phyloP scores from a whole-genome alignment of 2,329 filamentous ascomycete species.

The Fusarium sp. region DNA sequence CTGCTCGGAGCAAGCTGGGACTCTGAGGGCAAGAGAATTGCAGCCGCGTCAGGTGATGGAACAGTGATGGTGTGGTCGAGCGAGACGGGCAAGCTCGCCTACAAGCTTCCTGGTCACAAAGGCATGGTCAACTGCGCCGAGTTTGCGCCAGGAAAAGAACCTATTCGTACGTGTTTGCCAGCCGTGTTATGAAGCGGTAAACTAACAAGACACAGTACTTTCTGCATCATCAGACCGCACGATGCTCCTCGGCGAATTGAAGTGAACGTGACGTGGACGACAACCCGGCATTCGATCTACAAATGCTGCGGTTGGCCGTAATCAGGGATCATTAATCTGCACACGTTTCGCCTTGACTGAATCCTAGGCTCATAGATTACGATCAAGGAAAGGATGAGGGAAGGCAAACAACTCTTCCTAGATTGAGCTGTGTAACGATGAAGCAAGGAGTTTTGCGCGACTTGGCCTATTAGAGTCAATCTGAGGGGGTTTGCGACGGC shows the following conservation, averaged over 20 bases:
- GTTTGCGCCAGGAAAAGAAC: constrained; percentile 84
- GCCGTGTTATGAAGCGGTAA: neutral
- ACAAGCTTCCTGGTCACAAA: constrained; percentile 95
- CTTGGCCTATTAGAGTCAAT: constrained; percentile 13
- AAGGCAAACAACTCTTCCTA: neutral
- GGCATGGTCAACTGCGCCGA: constrained; percentile 95
- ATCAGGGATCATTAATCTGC: neutral
- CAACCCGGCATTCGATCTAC: constrained; percentile 41
- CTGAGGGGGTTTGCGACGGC: constrained; percentile 6
- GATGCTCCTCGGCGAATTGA: constrained; percentile 82
- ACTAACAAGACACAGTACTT: constrained; percentile 70
- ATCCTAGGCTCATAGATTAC: neutral
- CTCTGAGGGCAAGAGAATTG: constrained; percentile 82
- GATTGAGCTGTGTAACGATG: constrained; percentile 4
- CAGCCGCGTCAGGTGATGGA: constrained; percentile 87
- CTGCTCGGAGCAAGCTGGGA: constrained; percentile 92
- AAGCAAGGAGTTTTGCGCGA: constrained; percentile 10
- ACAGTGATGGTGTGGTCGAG: constrained; percentile 92
- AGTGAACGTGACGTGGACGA: constrained; percentile 56
- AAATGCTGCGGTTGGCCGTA: neutral
- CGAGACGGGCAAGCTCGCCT: constrained; percentile 86
- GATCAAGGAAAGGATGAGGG: neutral
- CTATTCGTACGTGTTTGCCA: constrained; percentile 74
- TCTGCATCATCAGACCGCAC: constrained; percentile 91
- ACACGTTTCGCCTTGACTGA: neutral